Conservation (phyloP, 441 rosid genomes). For the Brassica hybrid region DNA sequence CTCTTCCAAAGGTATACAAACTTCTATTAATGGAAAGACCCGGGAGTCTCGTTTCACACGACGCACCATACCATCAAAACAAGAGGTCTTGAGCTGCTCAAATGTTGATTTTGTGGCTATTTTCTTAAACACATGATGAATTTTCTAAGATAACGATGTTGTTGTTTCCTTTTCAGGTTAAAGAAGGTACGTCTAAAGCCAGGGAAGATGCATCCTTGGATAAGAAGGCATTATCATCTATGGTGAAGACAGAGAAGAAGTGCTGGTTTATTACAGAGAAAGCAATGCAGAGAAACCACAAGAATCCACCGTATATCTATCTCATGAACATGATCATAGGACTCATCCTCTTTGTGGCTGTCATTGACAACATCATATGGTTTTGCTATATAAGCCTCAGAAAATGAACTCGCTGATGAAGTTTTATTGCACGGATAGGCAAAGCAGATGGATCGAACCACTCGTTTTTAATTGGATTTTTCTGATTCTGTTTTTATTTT, state of each 20-base stretch:
- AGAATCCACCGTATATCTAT: conserved; percentile 11
- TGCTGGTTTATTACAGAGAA: conserved; percentile 16
- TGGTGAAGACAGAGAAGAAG: conserved; percentile 26
- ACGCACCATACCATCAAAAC: conserved; percentile 19
- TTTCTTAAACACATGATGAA: neutral
- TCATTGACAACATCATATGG: conserved; percentile 16
- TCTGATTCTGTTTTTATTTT: conserved; percentile 8
- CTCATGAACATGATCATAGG: conserved; percentile 23
- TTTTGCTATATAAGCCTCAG: conserved; percentile 9
- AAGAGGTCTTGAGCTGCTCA: conserved; percentile 21
- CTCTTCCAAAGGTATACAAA: conserved; percentile 23
- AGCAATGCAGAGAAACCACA: conserved; percentile 5
- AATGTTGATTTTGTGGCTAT: neutral
- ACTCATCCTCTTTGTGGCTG: conserved; percentile 26
- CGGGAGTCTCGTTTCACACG: neutral
- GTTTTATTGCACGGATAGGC: conserved; percentile 4
- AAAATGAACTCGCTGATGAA: neutral
- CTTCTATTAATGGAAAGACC: neutral
- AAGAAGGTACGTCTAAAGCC: conserved; percentile 6
- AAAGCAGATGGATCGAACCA: neutral
- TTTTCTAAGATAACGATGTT: conserved; percentile 5
- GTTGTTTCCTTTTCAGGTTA: conserved; percentile 23
- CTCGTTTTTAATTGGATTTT: neutral
- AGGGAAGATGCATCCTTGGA: neutral
- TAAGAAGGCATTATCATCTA: neutral